Percentiles rank a stretch among this genome's conserved stretches.
These are phyloP conservation scores for Teunomyces pallodes DNA, from an alignment of 805 yeast species.

Conservation along the genomic window DNA sequence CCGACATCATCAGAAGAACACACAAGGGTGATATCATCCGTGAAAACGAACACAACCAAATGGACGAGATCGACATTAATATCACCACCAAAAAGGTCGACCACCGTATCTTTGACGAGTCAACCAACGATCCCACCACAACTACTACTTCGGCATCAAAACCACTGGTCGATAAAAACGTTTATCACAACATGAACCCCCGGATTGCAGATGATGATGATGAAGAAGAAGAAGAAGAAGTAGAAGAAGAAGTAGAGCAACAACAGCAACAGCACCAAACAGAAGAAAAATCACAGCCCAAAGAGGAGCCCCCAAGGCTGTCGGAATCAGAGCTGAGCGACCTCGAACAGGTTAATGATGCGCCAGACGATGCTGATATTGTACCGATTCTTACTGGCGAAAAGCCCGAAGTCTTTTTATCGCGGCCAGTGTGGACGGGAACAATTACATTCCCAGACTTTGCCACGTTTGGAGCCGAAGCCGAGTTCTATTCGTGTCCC, in stretches of 20 bases:
- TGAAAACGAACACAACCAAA: slow-evolving; percentile 38
- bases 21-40: slow-evolving; percentile 88
- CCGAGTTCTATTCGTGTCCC: slow-evolving; percentile 37
- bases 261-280: no score
- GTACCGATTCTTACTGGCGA: slow-evolving; percentile 5
- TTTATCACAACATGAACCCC: slow-evolving; percentile 20
- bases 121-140: neutral
- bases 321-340: slow-evolving; percentile 9
- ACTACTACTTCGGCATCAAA: neutral
- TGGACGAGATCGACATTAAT: slow-evolving; percentile 23
- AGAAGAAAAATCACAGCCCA: neutral
- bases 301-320: slow-evolving; percentile 5
- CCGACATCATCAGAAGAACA: slow-evolving; percentile 70
- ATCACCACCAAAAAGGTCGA: slow-evolving; percentile 34
- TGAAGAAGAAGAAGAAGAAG: slow-evolving; percentile 15
- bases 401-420: neutral
- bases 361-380: slow-evolving; percentile 2
- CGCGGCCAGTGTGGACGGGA: slow-evolving; percentile 45
- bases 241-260: slow-evolving; percentile 8
- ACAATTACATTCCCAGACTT: slow-evolving; percentile 48
- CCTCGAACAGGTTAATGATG: slow-evolving; percentile 6
- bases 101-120: slow-evolving; percentile 32
- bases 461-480: slow-evolving; percentile 39
- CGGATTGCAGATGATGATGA: slow-evolving; percentile 25
- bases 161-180: neutral